These are phyloP conservation scores for Metarhizium humberi DNA, from an alignment of 2,329 filamentous ascomycete genomes.

Conservation along the genomic window DNA sequence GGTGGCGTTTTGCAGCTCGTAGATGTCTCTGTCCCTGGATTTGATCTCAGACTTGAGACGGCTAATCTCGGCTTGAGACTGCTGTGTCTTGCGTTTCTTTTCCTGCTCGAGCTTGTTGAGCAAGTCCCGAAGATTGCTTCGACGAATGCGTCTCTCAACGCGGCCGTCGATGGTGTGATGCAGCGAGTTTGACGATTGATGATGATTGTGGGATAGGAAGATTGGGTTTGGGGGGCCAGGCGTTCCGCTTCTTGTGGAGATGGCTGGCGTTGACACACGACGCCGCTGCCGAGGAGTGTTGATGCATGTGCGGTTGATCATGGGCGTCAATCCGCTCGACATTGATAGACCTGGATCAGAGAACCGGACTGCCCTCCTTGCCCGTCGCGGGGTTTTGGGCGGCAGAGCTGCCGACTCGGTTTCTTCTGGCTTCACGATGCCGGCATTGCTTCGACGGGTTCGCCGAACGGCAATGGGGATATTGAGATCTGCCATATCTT, in stretches of 20 bases:
- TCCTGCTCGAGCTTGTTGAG: conserved; percentile 42
- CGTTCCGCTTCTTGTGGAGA: conserved; percentile 8
- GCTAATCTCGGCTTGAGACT: conserved; percentile 37
- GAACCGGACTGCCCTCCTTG: conserved; percentile 46
- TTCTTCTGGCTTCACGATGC: conserved; percentile 17
- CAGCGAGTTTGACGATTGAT: conserved; percentile 24
- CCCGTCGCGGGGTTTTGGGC: conserved; percentile 20
- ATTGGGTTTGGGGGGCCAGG: conserved; percentile 6
- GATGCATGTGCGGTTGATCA: conserved; percentile 43
- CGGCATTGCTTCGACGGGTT: conserved; percentile 34
- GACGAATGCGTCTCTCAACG: conserved; percentile 45
- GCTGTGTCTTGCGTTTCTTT: conserved; percentile 29
- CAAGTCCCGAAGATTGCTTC: conserved; percentile 49
- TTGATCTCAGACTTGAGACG: conserved; percentile 39
- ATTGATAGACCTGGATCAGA: conserved; percentile 43
- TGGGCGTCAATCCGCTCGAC: conserved; percentile 48
- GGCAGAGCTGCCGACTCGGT: conserved; percentile 7
- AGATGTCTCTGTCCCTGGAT: conserved; percentile 42
- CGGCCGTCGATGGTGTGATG: conserved; percentile 48
- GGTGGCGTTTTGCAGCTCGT: conserved; percentile 41
- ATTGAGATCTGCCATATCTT: conserved; percentile 29
- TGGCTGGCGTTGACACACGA: conserved; percentile 35
- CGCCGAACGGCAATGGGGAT: conserved; percentile 48
- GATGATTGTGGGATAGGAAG: conserved; percentile 21
- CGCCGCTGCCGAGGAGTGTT: conserved; percentile 25